These are phyloP conservation scores for Mesembryanthemum crystallinum DNA, from an alignment of 148 eudicot genomes.

Conservation along the genomic window DNA sequence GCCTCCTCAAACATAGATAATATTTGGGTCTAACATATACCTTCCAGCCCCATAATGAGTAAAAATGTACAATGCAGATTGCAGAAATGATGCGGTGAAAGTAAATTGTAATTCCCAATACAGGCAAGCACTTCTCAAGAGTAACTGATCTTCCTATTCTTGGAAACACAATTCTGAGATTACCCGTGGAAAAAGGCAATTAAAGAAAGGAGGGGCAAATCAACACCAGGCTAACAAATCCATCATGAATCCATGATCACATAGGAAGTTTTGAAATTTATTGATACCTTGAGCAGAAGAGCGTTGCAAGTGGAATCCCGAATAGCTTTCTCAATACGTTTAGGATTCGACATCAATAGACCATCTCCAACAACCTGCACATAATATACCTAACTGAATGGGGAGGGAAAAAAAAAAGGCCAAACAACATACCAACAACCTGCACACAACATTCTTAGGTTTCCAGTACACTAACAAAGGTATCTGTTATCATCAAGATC, in stretches of 20 bases:
- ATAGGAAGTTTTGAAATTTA: not conserved
- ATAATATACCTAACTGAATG: conserved; percentile 23
- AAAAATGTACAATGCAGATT: too few relatives aligned
- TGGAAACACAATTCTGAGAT: not conserved
- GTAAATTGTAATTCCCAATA: too few relatives aligned
- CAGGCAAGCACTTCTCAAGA: too few relatives aligned
- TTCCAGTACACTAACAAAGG: not conserved
- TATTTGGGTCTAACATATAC: too few relatives aligned
- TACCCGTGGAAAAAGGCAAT: not conserved
- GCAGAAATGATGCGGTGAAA: too few relatives aligned
- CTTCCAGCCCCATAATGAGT: too few relatives aligned
- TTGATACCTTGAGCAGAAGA: conserved; percentile 81
- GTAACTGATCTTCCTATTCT: too few relatives aligned
- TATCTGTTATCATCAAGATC: not conserved
- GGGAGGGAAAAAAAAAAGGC: conserved; percentile 4
- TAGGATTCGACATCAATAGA: conserved; percentile 83
- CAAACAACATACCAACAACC: too few relatives aligned
- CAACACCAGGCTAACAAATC: not conserved
- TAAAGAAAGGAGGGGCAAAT: not conserved
- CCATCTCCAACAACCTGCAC: conserved; percentile 92
- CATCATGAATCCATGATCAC: not conserved
- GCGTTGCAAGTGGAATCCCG: conserved; percentile 86
- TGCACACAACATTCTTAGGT: not conserved
- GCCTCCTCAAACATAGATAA: too few relatives aligned
- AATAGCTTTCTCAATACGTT: conserved; percentile 84